Evolutionary conservation across 768 basidiomycete species (phyloP).

Genomic region (Dictyophora rubrovolvata): DNA sequence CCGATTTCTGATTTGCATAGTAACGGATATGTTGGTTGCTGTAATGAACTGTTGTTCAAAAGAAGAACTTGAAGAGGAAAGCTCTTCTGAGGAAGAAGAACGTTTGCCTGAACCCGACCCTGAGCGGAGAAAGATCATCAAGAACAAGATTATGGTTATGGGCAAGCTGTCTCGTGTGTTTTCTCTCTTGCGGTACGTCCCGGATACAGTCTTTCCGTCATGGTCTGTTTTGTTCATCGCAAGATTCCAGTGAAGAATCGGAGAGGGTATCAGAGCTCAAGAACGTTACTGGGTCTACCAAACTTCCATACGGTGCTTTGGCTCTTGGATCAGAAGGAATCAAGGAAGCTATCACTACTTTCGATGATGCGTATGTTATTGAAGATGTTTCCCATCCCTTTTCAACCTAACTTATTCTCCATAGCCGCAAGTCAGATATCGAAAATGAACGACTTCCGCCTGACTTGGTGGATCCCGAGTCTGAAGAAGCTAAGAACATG

Average conservation of each 20-base stretch:
- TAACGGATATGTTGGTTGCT: conserved; percentile 97
- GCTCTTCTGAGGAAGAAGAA: conserved; percentile 23
- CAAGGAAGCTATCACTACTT: conserved; percentile 86
- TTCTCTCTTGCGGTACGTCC: conserved; percentile 77
- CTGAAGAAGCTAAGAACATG: conserved; percentile 55
- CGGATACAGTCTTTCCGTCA: neutral
- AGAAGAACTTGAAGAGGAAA: conserved; percentile 75
- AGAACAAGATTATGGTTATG: conserved; percentile 97
- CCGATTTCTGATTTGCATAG: conserved; percentile 29
- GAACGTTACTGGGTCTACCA: conserved; percentile 68
- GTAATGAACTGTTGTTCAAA: conserved; percentile 93
- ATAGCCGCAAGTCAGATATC: conserved; percentile 91
- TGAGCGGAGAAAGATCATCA: conserved; percentile 86
- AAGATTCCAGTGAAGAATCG: conserved; percentile 73
- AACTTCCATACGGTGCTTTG: conserved; percentile 73
- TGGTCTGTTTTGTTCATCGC: neutral
- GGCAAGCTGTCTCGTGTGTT: conserved; percentile 96
- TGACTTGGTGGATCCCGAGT: conserved; percentile 71
- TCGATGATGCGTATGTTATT: conserved; percentile 84
- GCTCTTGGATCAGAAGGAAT: conserved; percentile 89
- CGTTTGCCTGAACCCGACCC: conserved; percentile 26
- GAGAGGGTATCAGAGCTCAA: conserved; percentile 97
- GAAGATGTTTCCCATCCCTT: neutral
- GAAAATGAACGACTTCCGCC: conserved; percentile 99
- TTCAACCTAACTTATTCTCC: neutral